A percentile compares a stretch with the other conserved stretches of the same genome.
phyloP scores from a whole-genome alignment of 345 rosid genomes.

The Pistacia vera region DNA sequence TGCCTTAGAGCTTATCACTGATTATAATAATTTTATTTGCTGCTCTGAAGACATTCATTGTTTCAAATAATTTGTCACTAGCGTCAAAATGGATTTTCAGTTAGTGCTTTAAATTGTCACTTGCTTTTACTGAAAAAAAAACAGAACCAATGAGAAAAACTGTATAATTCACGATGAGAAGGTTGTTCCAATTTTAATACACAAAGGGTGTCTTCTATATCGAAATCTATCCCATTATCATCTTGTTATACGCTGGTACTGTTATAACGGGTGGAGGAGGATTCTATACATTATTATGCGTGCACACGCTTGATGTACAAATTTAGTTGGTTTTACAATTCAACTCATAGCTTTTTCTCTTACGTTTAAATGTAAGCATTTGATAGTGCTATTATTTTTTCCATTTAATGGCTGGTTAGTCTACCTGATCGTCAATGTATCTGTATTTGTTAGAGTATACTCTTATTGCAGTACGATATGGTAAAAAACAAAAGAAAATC shows the following conservation, averaged over 20 bases:
- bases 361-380: not conserved
- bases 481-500: too few species aligned
- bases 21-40: not conserved
- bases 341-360: not conserved
- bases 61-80: not conserved
- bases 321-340: not conserved
- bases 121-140: not conserved
- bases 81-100: not conserved
- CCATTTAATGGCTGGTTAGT: not conserved
- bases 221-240: too few species aligned
- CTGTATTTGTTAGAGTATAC: not conserved
- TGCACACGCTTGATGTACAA: not conserved
- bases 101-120: too few species aligned
- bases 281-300: not conserved
- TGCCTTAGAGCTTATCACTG: conserved; percentile 2
- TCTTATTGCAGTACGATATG: too few species aligned
- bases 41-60: not conserved
- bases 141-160: not conserved
- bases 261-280: not conserved
- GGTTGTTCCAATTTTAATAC: too few species aligned
- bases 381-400: not conserved
- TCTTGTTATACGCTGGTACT: too few species aligned
- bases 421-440: not conserved
- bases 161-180: not conserved
- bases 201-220: not conserved